Base-by-base conservation (phyloP, 2,329 filamentous ascomycete genomes). In the Coniella lustricola region DNA sequence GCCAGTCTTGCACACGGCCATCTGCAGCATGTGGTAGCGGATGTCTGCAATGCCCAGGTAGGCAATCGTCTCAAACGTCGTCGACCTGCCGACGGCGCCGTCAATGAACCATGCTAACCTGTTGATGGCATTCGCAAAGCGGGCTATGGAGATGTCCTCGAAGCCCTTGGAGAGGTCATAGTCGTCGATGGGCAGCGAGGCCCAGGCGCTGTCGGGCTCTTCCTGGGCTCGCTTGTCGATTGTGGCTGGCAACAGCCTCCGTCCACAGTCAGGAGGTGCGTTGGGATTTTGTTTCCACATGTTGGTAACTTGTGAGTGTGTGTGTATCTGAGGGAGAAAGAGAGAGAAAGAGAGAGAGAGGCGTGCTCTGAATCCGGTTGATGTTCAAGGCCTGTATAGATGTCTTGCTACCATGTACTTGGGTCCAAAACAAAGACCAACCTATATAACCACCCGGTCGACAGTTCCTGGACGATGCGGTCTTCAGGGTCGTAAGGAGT, bases 1-100 rank as follows among this genome's bases (percentile, higher is more conserved):
- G 12, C 56, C 56, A 13, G 57, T 57, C 34, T 59, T 59, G 31
- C 50, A 55, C n/a, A 51, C 53, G 5, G 57, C 56, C 53, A 59
- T 56, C 44, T 57, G 47, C 4, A 59, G 49, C 44, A 59, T 56
- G 21, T 58, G 55, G 16, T 57, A 59, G 22, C 57, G 49, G 7
- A 57, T 21, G 48, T 59, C 57, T 3, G 50, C 38, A 5, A 44
- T 34, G 5, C 56, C 56, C 9, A 56, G 50, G 33, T 58, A 58
- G 0, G 55, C 52, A 4, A 58, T 45, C 3, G 52, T 53, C 25
- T 56, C 56, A 21, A 56, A 56, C 2, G 51, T 50, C 14, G 46
- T 53, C 3, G 57, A 56, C 22, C 38, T 46, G 3, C 56, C 55
- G 13, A 59, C 33, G 5, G 49, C 10, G 3, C 31, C 29, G 18